Percentiles rank a stretch among this genome's conserved stretches.
These are phyloP conservation scores for Fusarium humuli DNA, from an alignment of 2,329 filamentous ascomycete genomes.

Conservation along the genomic window DNA sequence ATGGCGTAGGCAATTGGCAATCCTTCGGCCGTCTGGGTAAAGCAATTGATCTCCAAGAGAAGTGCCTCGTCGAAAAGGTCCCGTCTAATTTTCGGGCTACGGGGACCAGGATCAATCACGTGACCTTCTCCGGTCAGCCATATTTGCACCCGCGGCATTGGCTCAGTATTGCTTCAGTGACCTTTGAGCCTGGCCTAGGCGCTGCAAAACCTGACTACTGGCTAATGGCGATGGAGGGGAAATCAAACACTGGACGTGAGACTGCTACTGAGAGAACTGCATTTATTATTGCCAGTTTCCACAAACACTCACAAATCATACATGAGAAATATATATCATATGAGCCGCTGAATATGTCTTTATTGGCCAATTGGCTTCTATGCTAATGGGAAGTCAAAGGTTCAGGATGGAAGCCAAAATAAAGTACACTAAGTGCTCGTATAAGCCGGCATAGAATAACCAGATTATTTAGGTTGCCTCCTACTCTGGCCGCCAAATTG, in stretches of 20 bases:
- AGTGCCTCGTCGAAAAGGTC: constrained; percentile 58
- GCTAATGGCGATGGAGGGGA: not conserved
- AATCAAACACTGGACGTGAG: not conserved
- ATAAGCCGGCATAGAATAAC: not conserved
- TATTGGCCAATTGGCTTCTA: not conserved
- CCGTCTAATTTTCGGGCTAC: constrained; percentile 59
- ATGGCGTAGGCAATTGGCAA: constrained; percentile 68
- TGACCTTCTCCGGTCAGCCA: constrained; percentile 49
- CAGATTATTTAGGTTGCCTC: not conserved
- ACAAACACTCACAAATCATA: not conserved
- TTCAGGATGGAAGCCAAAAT: not conserved
- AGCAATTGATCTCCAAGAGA: constrained; percentile 55
- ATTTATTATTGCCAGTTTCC: not conserved
- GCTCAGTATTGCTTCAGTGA: constrained; percentile 33
- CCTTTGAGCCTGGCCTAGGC: constrained; percentile 31
- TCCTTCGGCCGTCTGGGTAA: constrained; percentile 56
- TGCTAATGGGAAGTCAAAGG: not conserved
- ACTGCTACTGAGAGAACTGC: not conserved
- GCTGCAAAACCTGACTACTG: constrained; percentile 3
- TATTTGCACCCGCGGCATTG: constrained; percentile 47
- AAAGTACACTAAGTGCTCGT: not conserved
- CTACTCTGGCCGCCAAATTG: not conserved
- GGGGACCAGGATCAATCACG: constrained; percentile 51
- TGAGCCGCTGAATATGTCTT: not conserved
- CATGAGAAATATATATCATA: not conserved